phyloP scores from a whole-genome alignment of 345 rosid species.

The Camelina laxa region DNA sequence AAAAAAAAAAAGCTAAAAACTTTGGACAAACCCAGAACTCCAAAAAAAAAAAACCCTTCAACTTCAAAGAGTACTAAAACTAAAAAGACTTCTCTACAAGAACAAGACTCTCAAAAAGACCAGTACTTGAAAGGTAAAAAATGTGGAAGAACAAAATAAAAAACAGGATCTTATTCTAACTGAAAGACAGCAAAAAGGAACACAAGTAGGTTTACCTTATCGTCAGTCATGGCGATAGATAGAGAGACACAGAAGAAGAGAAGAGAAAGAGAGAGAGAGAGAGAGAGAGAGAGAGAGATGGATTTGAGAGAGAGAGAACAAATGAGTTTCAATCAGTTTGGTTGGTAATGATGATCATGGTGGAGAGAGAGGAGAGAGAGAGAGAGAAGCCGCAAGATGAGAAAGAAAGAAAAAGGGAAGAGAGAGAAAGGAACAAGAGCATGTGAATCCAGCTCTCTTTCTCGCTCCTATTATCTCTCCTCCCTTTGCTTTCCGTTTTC shows the following conservation, averaged over 20 bases:
- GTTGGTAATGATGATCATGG: slow-evolving; percentile 55
- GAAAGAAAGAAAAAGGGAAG: slow-evolving; percentile 15
- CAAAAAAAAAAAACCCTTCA: not conserved
- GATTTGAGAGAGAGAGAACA: slow-evolving; percentile 31
- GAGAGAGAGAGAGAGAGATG: slow-evolving; percentile 22
- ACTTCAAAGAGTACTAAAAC: not conserved
- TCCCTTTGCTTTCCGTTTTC: slow-evolving; percentile 50
- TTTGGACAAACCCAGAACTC: slow-evolving; percentile 23
- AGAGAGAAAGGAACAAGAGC: slow-evolving; percentile 52
- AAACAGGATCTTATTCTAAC: not conserved
- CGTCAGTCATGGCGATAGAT: slow-evolving; percentile 64
- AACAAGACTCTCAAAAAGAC: not conserved
- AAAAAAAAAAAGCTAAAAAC: not conserved
- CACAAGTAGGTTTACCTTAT: slow-evolving; percentile 56
- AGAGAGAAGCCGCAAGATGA: slow-evolving; percentile 45
- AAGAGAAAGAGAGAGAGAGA: slow-evolving; percentile 19
- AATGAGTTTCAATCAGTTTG: slow-evolving; percentile 43
- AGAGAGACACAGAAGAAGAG: slow-evolving; percentile 29
- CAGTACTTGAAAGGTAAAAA: not conserved
- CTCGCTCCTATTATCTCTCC: slow-evolving; percentile 3
- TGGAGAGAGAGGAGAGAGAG: slow-evolving; percentile 37
- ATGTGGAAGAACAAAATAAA: slow-evolving; percentile 9
- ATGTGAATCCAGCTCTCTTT: slow-evolving; percentile 59
- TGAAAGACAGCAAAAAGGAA: not conserved
- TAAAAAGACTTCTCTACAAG: not conserved